Base-by-base conservation (phyloP, 768 basidiomycete genomes). In the Coprinellus aureogranulatus region DNA sequence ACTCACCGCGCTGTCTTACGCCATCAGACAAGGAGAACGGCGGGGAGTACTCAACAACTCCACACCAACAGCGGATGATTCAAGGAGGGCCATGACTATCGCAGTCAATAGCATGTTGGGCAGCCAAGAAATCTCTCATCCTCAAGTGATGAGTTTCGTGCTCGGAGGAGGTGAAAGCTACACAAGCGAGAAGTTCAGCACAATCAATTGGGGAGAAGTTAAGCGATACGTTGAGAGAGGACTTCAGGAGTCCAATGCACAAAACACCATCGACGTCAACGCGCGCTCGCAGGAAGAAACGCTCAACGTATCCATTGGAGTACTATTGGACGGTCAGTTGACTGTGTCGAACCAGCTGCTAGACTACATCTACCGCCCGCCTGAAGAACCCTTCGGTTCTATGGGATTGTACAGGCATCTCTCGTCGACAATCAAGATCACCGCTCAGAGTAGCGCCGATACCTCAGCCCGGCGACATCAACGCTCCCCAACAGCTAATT, bases 111-210 rank as follows among this genome's bases (percentile, higher is more conserved):
- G 49, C 65, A 4, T 34, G 34, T 14, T 34, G 8, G 34, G 34
- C 6, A 6, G 14, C 14, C 34, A 34, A 14, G 34, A 34, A 14
- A 14, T 34, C 34, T 34, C 34, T 34, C 34, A 34, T 14, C 34
- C 34, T 14, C 70, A 71, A 31, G 68, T 72, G 0, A 62, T 68
- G 64, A 70, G 68, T 22, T 69, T 69, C 31, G 25, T 71, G 0
- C 53, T 71, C 0, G 70, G 67, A 0, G 59, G 64, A 0, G 70
- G 69, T 10, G 47, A 49, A 18, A 14, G 9, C 22, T 49, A 54
- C 45, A 48, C 47, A 8, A 49, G n/a, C 20, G 34, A 47, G 8
- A 51, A 60, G 49, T 46, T 61, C 55, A 57, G 47, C 37, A 37
- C 16, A 27, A 37, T 60, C 22, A 25, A 52, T 28, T 49, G 47